Base-by-base conservation (phyloP, 2,329 filamentous ascomycete genomes). In the Pseudocercospora macadamiae region DNA sequence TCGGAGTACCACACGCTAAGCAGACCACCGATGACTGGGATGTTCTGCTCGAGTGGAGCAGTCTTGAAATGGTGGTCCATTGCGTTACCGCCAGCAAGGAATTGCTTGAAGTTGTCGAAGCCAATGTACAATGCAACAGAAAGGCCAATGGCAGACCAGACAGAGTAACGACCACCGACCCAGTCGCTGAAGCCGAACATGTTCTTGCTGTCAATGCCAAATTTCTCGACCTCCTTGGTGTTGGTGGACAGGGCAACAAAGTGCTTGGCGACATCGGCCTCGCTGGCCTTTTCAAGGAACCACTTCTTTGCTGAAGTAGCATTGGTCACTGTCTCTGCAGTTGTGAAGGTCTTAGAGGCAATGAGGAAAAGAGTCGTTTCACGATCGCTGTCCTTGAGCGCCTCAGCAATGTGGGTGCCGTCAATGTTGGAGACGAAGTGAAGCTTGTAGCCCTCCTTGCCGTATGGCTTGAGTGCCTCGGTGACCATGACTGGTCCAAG, bases 381-480 rank as follows among this genome's bases (percentile, higher is more conserved):
- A 49, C 93, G 93, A 76, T 99, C 87, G 7, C 93, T 96, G 70
- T 87, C 80, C 74, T 86, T 88, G 61, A 97, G 86, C 51, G 95
- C 93, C 81, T 99, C 95, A 48, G 92, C 90, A 75, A 97, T 91
- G 82, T 99, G 95, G 55, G 95, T 99, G 68, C 95, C 95, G 75
- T 99, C 95, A 74, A 99, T 97, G 85, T 99, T 99, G 81, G 93
- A 97, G 68, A 99, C 95, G 72, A 99, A 99, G 84, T 97, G 93
- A 45, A 97, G 85, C 65, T 88, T 97, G 81, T 92, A 85, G 77
- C 89, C 88, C 62, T 87, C 85, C 75, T 91, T 88, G 49, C 91
- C 90, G 77, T 99, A 99, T 74, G 92, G 85, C 84, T 97, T 97
- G 70, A 99, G 86, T 45, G 95, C 93, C 80, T 99, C 95, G 37